Conservation (phyloP, 306 rosid species). For the Malus asiatica region DNA sequence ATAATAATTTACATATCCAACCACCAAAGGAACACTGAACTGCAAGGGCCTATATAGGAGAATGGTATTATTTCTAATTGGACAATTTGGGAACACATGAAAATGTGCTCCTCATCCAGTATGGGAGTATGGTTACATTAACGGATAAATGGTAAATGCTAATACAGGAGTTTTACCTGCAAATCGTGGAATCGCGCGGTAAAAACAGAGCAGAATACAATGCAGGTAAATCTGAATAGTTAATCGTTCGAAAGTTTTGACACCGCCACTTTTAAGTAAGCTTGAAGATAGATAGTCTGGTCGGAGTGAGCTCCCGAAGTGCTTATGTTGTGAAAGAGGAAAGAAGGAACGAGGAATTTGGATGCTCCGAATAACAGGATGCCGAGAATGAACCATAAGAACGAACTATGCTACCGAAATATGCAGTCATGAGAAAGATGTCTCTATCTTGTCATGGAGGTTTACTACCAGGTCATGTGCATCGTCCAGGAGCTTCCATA, state of each 20-base stretch:
- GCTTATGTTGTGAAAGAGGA: not conserved
- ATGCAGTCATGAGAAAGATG: constrained; percentile 47
- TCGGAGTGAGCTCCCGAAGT: not conserved
- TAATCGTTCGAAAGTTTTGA: not conserved
- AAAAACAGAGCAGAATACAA: constrained; percentile 2
- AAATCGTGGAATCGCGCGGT: not conserved
- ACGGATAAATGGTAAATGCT: not conserved
- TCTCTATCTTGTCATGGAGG: constrained; percentile 82
- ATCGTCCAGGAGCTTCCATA: constrained; percentile 96
- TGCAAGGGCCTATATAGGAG: too few species aligned
- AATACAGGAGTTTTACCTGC: not conserved
- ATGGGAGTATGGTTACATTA: not conserved
- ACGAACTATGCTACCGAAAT: constrained; percentile 14
- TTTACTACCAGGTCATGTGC: constrained; percentile 92
- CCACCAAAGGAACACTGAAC: too few species aligned
- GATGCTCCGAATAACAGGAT: constrained; percentile 1
- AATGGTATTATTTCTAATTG: not conserved
- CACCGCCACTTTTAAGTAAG: not conserved
- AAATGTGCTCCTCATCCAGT: constrained; percentile 12
- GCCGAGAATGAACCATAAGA: not conserved
- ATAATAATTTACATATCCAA: too few species aligned
- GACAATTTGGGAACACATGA: not conserved
- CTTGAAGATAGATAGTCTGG: not conserved
- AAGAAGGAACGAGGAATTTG: not conserved
- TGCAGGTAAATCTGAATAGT: not conserved